A percentile compares a stretch with the other conserved stretches of the same genome.
These are phyloP conservation scores for Hymenoscyphus repandus DNA, from an alignment of 2,329 filamentous ascomycete species.

Conservation along the genomic window DNA sequence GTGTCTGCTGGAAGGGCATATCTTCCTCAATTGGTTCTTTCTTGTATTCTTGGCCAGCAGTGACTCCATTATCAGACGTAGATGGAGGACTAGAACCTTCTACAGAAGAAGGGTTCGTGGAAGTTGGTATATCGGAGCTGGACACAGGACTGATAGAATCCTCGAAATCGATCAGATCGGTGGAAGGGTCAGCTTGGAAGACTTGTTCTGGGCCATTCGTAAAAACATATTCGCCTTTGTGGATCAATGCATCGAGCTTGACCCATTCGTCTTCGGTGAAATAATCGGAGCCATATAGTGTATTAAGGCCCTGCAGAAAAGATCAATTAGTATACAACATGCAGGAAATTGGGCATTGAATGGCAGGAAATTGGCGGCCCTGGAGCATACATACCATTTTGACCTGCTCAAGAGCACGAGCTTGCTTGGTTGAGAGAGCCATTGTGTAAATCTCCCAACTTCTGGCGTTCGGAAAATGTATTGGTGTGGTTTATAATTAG, in stretches of 20 bases:
- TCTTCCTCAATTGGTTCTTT: no score
- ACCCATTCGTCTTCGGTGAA: constrained; percentile 30
- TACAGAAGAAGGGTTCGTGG: constrained; percentile 3
- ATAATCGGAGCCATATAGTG: constrained; percentile 26
- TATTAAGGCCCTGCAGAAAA: constrained; percentile 16
- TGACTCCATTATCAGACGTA: not conserved
- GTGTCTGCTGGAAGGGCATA: no score
- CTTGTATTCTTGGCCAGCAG: no score
- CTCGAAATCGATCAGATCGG: constrained; percentile 21
- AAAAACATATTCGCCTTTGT: constrained; percentile 28
- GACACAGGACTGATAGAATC: constrained; percentile 6
- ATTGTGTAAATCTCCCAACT: not conserved
- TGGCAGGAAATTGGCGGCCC: not conserved
- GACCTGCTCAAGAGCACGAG: constrained; percentile 21
- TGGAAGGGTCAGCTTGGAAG: constrained; percentile 17
- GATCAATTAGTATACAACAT: not conserved
- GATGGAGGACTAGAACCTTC: not conserved
- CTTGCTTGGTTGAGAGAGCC: constrained; percentile 17
- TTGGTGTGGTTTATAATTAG: no score
- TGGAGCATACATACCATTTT: constrained; percentile 21
- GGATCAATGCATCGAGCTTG: constrained; percentile 25
- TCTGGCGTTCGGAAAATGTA: no score
- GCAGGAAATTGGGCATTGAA: not conserved
- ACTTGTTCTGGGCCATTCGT: constrained; percentile 17
- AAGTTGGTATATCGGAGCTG: constrained; percentile 2